phyloP scores from a whole-genome alignment of 257 asterid genomes.

The Solanum rostratum region DNA sequence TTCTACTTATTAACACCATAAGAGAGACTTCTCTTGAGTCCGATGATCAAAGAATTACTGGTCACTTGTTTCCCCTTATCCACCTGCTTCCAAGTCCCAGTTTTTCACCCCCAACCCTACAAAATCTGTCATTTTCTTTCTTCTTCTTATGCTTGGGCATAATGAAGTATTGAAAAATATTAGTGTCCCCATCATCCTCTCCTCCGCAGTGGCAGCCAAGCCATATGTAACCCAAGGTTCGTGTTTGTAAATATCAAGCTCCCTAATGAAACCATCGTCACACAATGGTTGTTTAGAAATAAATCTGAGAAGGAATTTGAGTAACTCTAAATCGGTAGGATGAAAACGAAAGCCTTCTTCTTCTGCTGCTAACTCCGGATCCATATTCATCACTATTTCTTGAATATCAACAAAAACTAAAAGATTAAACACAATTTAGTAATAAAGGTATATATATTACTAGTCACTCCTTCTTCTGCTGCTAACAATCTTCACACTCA shows the following conservation, averaged over 20 bases:
- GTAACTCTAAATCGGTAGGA: background rate
- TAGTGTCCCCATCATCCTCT: background rate
- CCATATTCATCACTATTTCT: background rate
- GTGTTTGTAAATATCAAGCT: background rate
- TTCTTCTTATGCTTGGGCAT: background rate
- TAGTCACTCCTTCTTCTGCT: too few relatives aligned
- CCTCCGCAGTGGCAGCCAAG: background rate
- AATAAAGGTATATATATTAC: too few relatives aligned
- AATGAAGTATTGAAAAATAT: background rate
- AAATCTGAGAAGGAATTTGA: background rate
- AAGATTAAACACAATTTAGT: too few relatives aligned
- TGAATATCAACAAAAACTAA: too few relatives aligned
- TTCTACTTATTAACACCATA: too few relatives aligned
- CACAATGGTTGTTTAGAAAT: background rate
- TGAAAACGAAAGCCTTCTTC: background rate
- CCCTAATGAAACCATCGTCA: background rate
- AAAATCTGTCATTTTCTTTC: background rate
- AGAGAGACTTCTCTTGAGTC: background rate
- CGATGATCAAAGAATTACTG: background rate
- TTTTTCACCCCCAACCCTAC: background rate
- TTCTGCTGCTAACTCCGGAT: too few relatives aligned
- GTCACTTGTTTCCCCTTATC: background rate
- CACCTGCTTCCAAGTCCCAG: background rate
- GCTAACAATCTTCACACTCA: too few relatives aligned
- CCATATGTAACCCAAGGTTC: background rate